A percentile compares a stretch with the other conserved stretches of the same genome.
phyloP scores from a whole-genome alignment of 2,329 filamentous ascomycete species.

The Lachnellula suecica region DNA sequence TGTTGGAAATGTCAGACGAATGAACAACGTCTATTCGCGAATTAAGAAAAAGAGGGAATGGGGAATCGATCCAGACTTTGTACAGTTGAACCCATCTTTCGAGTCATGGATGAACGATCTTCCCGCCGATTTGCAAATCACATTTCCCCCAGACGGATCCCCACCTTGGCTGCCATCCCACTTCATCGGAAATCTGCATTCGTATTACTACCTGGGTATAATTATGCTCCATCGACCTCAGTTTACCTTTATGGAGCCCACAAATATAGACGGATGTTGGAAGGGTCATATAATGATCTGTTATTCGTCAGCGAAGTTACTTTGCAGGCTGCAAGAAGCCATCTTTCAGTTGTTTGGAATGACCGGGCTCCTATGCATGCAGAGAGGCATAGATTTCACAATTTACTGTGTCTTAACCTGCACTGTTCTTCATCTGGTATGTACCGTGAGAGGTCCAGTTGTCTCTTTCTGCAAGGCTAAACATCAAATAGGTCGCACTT shows the following conservation, averaged over 20 bases:
- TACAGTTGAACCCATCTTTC: conserved; percentile 75
- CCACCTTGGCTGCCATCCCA: conserved; percentile 83
- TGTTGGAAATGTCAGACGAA: conserved; percentile 73
- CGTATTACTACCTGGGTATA: conserved; percentile 83
- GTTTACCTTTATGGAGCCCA: conserved; percentile 74
- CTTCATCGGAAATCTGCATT: conserved; percentile 85
- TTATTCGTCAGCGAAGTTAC: conserved; percentile 77
- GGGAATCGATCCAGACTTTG: conserved; percentile 82
- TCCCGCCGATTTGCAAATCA: conserved; percentile 74
- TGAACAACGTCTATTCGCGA: conserved; percentile 72
- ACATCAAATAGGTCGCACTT: conserved; percentile 69
- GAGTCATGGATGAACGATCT: conserved; percentile 74
- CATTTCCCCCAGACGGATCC: conserved; percentile 75
- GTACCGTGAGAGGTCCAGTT: too few species aligned
- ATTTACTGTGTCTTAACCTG: conserved; percentile 92
- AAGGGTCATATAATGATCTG: conserved; percentile 85
- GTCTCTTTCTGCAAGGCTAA: background rate
- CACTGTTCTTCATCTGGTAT: conserved; percentile 88
- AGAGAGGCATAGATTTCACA: conserved; percentile 89
- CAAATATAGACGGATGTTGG: conserved; percentile 71
- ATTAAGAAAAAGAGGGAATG: conserved; percentile 79
- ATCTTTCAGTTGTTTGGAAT: conserved; percentile 76
- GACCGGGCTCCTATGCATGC: conserved; percentile 84
- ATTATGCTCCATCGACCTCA: conserved; percentile 89
- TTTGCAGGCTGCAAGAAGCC: conserved; percentile 85